These are phyloP conservation scores for Thelonectria rubi DNA, from an alignment of 2,329 filamentous ascomycete genomes.

Conservation along the genomic window DNA sequence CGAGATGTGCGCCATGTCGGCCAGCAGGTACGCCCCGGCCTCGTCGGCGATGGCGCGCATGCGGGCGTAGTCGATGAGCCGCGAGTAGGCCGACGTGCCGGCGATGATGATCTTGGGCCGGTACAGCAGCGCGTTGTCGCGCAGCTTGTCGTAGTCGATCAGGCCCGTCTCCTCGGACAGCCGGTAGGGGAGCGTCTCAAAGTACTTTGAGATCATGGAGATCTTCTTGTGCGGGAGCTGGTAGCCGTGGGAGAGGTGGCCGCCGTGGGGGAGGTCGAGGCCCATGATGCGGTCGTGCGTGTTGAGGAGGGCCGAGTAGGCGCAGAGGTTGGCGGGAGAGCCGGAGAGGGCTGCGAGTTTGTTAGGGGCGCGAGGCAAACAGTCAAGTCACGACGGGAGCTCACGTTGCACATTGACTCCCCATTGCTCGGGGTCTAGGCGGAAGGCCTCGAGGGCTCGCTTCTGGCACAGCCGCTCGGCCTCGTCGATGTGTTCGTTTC, in stretches of 20 bases:
- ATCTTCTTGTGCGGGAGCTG: slow-evolving; percentile 93
- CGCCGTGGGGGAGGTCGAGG: slow-evolving; percentile 92
- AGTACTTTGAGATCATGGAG: slow-evolving; percentile 95
- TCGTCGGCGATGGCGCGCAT: slow-evolving; percentile 90
- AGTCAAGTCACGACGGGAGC: no score
- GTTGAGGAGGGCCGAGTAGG: slow-evolving; percentile 90
- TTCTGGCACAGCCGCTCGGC: slow-evolving; percentile 87
- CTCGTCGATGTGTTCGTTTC: slow-evolving; percentile 93
- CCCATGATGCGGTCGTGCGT: slow-evolving; percentile 95
- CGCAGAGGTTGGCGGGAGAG: slow-evolving; percentile 79
- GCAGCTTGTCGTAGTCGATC: slow-evolving; percentile 91
- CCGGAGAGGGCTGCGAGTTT: slow-evolving; percentile 82
- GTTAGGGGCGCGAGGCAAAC: no score
- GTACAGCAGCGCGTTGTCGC: slow-evolving; percentile 85
- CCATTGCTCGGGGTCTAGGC: slow-evolving; percentile 84
- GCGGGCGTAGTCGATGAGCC: slow-evolving; percentile 88
- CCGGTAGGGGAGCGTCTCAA: slow-evolving; percentile 94
- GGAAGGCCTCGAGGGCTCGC: slow-evolving; percentile 85
- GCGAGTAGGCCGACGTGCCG: slow-evolving; percentile 92
- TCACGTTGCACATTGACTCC: slow-evolving; percentile 93
- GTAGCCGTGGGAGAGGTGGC: slow-evolving; percentile 94
- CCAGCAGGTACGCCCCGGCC: slow-evolving; percentile 86
- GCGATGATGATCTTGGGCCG: slow-evolving; percentile 93
- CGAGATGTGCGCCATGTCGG: slow-evolving; percentile 96
- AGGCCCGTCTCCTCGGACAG: slow-evolving; percentile 86